phyloP scores from a whole-genome alignment of 73 alveolate genomes.

The Stentor roeselii region DNA sequence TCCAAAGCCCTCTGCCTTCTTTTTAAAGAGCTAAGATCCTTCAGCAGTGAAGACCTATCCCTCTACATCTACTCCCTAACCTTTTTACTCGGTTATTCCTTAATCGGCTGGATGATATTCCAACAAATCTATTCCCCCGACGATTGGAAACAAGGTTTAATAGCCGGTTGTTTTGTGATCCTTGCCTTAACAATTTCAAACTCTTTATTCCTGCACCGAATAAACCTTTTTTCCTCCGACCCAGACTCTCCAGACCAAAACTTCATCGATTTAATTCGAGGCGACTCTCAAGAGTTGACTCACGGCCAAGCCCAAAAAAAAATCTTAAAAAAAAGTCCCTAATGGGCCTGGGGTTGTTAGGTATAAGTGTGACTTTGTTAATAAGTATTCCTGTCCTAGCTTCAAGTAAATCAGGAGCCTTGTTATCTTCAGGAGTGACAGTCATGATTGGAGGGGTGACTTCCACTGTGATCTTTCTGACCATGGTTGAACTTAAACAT shows the following conservation, averaged over 20 bases:
- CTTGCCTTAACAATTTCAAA: not conserved
- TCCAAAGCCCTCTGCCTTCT: not conserved
- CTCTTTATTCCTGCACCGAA: not conserved
- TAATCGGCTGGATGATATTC: not conserved
- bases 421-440: not conserved
- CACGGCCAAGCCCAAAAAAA: not conserved
- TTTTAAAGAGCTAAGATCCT: not conserved
- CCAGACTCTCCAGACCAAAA: not conserved
- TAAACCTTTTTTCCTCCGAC: not conserved
- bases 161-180: not conserved
- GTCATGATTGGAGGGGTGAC: not conserved
- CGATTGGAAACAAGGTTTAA: not conserved
- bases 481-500: not conserved
- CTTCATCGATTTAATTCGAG: not conserved
- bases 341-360: not conserved
- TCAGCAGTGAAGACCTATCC: not conserved
- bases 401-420: not conserved
- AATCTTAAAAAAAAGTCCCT: not conserved
- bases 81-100: not conserved
- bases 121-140: not conserved
- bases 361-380: not conserved
- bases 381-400: conserved; percentile 5
- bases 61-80: not conserved
- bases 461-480: not conserved
- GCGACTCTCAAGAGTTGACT: not conserved